phyloP scores from a whole-genome alignment of 2,329 filamentous ascomycete species.

The Ophiocordyceps unilateralis region DNA sequence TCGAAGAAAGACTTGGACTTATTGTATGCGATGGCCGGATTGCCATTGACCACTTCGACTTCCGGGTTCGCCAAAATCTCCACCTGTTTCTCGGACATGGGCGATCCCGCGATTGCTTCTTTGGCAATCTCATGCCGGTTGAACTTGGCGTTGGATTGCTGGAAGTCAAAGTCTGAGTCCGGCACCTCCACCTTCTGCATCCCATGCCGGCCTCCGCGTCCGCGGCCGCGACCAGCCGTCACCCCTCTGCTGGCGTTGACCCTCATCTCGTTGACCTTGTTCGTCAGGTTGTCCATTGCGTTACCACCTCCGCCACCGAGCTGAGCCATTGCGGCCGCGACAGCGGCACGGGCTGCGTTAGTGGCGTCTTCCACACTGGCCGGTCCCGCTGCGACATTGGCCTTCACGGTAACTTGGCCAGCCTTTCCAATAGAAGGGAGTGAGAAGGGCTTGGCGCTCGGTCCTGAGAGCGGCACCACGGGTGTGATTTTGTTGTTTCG shows the following conservation, averaged over 20 bases:
- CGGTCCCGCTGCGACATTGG: constrained; percentile 16
- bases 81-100: constrained; percentile 34
- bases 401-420: constrained; percentile 17
- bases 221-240: constrained; percentile 30
- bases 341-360: constrained; percentile 56
- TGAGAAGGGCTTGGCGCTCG: constrained; percentile 20
- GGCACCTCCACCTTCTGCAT: constrained; percentile 71
- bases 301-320: constrained; percentile 30
- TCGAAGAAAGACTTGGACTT: constrained; percentile 89
- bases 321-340: constrained; percentile 67
- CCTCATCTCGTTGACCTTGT: constrained; percentile 63
- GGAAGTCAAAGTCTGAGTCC: constrained; percentile 83
- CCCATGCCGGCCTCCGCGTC: constrained; percentile 26
- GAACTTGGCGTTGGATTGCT: constrained; percentile 31
- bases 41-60: constrained; percentile 20
- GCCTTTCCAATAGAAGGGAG: constrained; percentile 12
- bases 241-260: constrained; percentile 37
- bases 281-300: constrained; percentile 52
- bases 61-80: constrained; percentile 20
- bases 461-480: constrained; percentile 44
- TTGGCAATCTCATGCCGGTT: constrained; percentile 49
- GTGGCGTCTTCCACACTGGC: constrained; percentile 46
- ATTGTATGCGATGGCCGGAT: constrained; percentile 51
- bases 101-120: constrained; percentile 71
- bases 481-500: constrained; percentile 41